These are phyloP conservation scores for Aspergillus sp. DNA, from an alignment of 2,329 filamentous ascomycete species.

Conservation along the genomic window DNA sequence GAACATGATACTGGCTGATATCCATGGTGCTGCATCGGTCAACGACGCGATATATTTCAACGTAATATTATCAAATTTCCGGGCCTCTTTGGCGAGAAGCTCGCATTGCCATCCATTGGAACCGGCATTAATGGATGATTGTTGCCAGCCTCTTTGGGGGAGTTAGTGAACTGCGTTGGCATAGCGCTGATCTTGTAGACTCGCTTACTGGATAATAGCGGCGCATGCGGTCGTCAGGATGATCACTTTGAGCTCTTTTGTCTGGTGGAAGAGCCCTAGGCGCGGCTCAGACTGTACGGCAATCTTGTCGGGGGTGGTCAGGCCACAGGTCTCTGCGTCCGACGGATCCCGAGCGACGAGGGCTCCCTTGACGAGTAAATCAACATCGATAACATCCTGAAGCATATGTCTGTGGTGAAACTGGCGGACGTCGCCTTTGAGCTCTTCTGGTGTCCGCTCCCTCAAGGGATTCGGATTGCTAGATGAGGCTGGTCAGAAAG, in stretches of 20 bases:
- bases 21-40: constrained; percentile 18
- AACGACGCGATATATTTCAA: not conserved
- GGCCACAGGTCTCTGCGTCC: not conserved
- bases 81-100: not conserved
- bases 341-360: constrained; percentile 6
- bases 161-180: not conserved
- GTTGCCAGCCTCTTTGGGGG: constrained; percentile 21
- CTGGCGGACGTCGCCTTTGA: constrained; percentile 3
- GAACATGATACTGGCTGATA: constrained; percentile 17
- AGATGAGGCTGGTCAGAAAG: not conserved
- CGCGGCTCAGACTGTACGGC: not conserved
- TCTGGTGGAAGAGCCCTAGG: constrained; percentile 11
- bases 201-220: constrained; percentile 22
- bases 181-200: not conserved
- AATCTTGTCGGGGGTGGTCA: constrained; percentile 4
- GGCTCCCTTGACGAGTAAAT: constrained; percentile 10
- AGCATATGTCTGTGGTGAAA: constrained; percentile 6
- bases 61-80: too few species aligned
- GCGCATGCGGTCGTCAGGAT: constrained; percentile 23
- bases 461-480: constrained; percentile 6
- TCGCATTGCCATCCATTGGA: constrained; percentile 7
- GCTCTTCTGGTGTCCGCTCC: constrained; percentile 4
- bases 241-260: constrained; percentile 17
- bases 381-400: constrained; percentile 5
- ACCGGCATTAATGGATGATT: constrained; percentile 22